Conservation (phyloP, 768 basidiomycete genomes). For the Floccularia luteovirens region DNA sequence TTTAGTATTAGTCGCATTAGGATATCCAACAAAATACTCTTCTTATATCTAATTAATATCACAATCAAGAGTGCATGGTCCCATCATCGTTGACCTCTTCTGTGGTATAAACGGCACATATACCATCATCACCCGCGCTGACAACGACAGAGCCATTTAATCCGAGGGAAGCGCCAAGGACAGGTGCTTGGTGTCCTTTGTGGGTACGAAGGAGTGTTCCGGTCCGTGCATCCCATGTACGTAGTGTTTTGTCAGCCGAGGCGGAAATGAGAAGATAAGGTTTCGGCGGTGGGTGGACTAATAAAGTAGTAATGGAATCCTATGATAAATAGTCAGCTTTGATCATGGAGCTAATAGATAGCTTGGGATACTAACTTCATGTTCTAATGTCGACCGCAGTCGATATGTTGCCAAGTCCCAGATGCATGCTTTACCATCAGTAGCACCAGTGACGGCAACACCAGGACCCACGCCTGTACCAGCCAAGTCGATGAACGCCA, state of each 20-base stretch:
- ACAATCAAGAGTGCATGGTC: not conserved
- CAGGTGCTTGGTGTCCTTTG: constrained; percentile 71
- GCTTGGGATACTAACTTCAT: constrained; percentile 48
- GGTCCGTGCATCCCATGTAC: constrained; percentile 90
- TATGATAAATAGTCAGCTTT: constrained; percentile 20
- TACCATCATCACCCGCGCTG: constrained; percentile 87
- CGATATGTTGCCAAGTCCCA: constrained; percentile 92
- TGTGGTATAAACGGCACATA: constrained; percentile 77
- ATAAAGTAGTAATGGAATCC: constrained; percentile 83
- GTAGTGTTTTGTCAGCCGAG: constrained; percentile 80
- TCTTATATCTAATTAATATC: no score
- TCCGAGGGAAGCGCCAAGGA: constrained; percentile 71
- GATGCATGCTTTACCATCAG: constrained; percentile 89
- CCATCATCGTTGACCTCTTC: constrained; percentile 33
- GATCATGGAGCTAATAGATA: not conserved
- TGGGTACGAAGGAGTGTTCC: constrained; percentile 74
- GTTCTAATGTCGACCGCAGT: constrained; percentile 72
- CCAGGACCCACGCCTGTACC: constrained; percentile 42
- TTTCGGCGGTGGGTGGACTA: constrained; percentile 68
- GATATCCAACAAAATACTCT: no score
- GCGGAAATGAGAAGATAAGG: constrained; percentile 75
- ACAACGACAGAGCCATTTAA: constrained; percentile 66
- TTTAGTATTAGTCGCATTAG: no score
- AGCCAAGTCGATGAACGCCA: constrained; percentile 76
- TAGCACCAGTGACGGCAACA: constrained; percentile 79